Evolutionary conservation across 129 eudicot genomes (phyloP).

Genomic region (Calendula officinalis): DNA sequence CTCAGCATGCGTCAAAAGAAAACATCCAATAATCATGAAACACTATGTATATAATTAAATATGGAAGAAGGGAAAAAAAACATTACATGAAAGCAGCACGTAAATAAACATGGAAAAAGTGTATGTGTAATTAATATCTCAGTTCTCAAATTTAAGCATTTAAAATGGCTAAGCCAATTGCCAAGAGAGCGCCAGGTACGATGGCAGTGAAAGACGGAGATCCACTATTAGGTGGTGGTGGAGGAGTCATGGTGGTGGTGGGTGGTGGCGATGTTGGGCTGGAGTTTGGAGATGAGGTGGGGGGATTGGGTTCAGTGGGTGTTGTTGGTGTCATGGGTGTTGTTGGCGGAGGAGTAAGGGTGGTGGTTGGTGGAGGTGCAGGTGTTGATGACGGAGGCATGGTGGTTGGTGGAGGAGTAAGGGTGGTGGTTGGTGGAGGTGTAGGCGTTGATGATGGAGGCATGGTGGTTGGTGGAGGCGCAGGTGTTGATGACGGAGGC

Average conservation of each 20-base stretch:
- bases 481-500: neutral
- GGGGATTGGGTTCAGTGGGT: slow-evolving; percentile 22
- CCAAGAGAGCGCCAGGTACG: slow-evolving; percentile 34
- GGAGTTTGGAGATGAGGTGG: slow-evolving; percentile 22
- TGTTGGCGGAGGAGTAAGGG: neutral
- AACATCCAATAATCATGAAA: too few species aligned
- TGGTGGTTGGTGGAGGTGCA: slow-evolving; percentile 12
- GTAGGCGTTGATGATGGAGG: slow-evolving; percentile 28
- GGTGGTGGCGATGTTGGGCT: slow-evolving; percentile 22
- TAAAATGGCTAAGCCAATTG: slow-evolving; percentile 39
- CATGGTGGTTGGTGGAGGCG: slow-evolving; percentile 9
- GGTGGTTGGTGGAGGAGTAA: slow-evolving; percentile 22
- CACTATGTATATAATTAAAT: neutral
- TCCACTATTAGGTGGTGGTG: slow-evolving; percentile 25
- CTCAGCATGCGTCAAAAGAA: too few species aligned
- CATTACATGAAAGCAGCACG: neutral
- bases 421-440: slow-evolving; percentile 49
- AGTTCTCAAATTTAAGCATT: slow-evolving; percentile 2
- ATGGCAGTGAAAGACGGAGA: slow-evolving; percentile 31
- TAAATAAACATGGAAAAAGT: neutral
- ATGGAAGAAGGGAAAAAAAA: neutral
- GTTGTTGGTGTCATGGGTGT: neutral
- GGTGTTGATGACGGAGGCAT: slow-evolving; percentile 33
- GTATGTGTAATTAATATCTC: neutral
- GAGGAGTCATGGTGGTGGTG: neutral